Percentiles rank a stretch among this genome's conserved stretches.
Evolutionary conservation across 768 basidiomycete species (phyloP).

Genomic region (Lactarius trivialis): DNA sequence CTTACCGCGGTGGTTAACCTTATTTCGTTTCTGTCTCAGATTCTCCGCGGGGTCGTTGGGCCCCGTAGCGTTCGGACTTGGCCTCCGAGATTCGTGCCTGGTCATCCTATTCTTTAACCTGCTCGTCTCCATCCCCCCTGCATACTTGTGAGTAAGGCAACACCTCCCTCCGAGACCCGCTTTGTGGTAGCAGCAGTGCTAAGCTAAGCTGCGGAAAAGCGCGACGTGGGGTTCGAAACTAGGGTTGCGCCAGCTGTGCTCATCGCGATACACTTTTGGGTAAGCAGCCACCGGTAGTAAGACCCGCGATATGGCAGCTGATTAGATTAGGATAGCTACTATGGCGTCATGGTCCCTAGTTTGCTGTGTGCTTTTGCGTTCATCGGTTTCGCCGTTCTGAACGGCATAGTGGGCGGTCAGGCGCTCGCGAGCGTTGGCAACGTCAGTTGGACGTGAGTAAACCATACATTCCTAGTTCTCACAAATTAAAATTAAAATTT

Average conservation of each 20-base stretch:
- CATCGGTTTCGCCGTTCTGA: slow-evolving; percentile 52
- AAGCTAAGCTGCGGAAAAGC: slow-evolving; percentile 29
- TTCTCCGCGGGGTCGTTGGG: slow-evolving; percentile 45
- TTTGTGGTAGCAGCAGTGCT: neutral
- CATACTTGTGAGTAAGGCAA: slow-evolving; percentile 35
- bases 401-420: slow-evolving; percentile 58
- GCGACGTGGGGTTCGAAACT: slow-evolving; percentile 73
- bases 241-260: slow-evolving; percentile 79
- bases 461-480: neutral
- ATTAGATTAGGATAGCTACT: slow-evolving; percentile 39
- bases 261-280: slow-evolving; percentile 57
- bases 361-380: slow-evolving; percentile 44
- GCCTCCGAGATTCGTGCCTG: slow-evolving; percentile 39
- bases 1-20: neutral
- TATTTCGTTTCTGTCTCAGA: slow-evolving; percentile 22
- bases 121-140: slow-evolving; percentile 36
- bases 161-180: neutral
- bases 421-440: slow-evolving; percentile 45
- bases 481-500: neutral
- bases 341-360: slow-evolving; percentile 44
- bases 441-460: slow-evolving; percentile 45
- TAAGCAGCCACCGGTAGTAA: slow-evolving; percentile 28
- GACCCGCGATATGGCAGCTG: neutral
- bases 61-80: slow-evolving; percentile 38
- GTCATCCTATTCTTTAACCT: slow-evolving; percentile 44